phyloP scores from a whole-genome alignment of 2,329 filamentous ascomycete genomes.

The Alternaria arbusti region DNA sequence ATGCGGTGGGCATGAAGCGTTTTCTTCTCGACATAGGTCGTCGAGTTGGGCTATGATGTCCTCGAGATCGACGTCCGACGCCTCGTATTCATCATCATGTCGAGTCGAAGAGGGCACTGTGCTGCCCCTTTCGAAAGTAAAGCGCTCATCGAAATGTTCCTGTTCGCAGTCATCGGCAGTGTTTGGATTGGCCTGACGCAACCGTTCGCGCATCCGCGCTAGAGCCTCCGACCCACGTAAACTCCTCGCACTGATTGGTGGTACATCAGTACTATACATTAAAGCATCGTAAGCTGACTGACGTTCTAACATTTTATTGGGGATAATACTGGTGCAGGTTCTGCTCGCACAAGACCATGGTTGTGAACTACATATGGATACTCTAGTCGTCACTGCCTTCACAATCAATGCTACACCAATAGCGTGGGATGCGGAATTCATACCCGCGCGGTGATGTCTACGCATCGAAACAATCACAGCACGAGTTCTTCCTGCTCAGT shows the following conservation, averaged over 20 bases:
- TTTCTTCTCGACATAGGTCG: neutral
- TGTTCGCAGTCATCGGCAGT: neutral
- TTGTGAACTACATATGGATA: neutral
- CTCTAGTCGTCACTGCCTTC: neutral
- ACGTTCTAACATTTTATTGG: neutral
- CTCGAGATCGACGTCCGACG: neutral
- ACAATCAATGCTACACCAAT: neutral
- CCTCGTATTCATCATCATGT: neutral
- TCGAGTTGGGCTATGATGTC: neutral
- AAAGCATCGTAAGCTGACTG: neutral
- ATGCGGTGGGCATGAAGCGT: neutral
- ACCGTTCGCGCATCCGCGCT: neutral
- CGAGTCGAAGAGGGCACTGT: neutral
- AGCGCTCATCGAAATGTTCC: neutral
- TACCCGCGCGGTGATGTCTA: neutral
- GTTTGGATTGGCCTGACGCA: neutral
- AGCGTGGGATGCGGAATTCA: neutral
- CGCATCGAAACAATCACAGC: neutral
- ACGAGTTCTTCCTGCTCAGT: neutral
- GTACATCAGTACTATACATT: neutral
- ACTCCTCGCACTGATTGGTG: neutral
- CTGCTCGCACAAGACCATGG: neutral
- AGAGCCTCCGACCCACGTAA: neutral
- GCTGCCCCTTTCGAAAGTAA: neutral
- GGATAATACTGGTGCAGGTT: neutral